phyloP scores from a whole-genome alignment of 352 stramenopile species.

The Thraustotheca clavata region DNA sequence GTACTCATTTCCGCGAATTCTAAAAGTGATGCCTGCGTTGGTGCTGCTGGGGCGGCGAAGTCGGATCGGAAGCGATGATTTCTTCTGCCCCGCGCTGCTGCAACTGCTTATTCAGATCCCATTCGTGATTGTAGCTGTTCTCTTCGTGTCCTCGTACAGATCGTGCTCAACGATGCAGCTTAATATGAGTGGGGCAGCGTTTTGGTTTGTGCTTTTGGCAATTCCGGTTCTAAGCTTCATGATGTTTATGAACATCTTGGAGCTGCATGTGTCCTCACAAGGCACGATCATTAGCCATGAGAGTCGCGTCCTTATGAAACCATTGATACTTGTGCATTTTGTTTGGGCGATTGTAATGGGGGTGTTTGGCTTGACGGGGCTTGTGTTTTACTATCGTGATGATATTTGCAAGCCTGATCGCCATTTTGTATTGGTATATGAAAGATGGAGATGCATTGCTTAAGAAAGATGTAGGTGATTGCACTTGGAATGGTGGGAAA shows the following conservation, averaged over 20 bases:
- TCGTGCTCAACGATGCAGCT: constrained; percentile 56
- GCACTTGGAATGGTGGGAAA: constrained; percentile 6
- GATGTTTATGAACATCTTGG: constrained; percentile 78
- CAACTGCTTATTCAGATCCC: constrained; percentile 71
- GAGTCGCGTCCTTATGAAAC: constrained; percentile 78
- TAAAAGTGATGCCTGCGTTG: constrained; percentile 81
- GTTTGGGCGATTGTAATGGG: constrained; percentile 68
- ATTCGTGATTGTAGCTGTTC: constrained; percentile 44
- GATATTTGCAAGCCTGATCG: constrained; percentile 64
- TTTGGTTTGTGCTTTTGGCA: constrained; percentile 69
- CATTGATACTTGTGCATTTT: constrained; percentile 63
- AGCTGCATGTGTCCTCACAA: constrained; percentile 74
- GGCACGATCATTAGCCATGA: constrained; percentile 82
- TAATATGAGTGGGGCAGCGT: constrained; percentile 44
- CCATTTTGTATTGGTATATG: constrained; percentile 60
- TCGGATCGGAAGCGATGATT: constrained; percentile 75
- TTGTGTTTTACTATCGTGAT: constrained; percentile 60
- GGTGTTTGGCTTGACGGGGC: constrained; percentile 41
- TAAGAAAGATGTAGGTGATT: background rate
- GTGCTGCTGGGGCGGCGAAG: constrained; percentile 74
- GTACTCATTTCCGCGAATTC: too few relatives aligned
- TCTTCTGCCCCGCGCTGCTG: constrained; percentile 75
- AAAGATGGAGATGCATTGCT: background rate
- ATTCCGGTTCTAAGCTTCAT: constrained; percentile 69
- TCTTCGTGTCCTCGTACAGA: constrained; percentile 57